These are phyloP conservation scores for Arthrobotrys conoides DNA, from an alignment of 2,329 filamentous ascomycete genomes.

Conservation along the genomic window DNA sequence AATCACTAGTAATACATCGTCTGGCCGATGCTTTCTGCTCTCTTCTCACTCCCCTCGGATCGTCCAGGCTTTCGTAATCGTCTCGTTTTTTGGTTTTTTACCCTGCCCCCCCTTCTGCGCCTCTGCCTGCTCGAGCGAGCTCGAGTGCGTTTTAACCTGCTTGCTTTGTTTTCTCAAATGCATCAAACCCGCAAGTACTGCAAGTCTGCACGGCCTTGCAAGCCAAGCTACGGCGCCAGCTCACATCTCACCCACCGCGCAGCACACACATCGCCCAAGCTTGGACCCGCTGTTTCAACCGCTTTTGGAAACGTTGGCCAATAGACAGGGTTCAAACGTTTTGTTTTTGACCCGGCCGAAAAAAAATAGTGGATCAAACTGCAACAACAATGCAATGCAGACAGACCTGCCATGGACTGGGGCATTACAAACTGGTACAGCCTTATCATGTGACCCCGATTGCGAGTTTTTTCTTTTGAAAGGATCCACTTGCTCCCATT, in stretches of 20 bases:
- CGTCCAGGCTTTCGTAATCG: not conserved
- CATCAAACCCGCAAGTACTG: constrained; percentile 21
- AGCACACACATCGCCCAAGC: constrained; percentile 16
- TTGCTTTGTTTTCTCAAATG: constrained; percentile 35
- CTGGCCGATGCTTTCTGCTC: not conserved
- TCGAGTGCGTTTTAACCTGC: constrained; percentile 19
- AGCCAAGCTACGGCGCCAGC: constrained; percentile 21
- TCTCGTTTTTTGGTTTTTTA: constrained; percentile 1
- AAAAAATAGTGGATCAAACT: constrained; percentile 4
- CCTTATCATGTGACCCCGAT: constrained; percentile 19
- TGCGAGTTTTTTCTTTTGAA: not conserved
- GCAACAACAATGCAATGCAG: constrained; percentile 10
- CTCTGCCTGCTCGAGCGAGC: constrained; percentile 8
- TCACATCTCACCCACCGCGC: constrained; percentile 30
- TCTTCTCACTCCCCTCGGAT: not conserved
- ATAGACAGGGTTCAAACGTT: not conserved
- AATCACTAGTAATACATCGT: constrained; percentile 6
- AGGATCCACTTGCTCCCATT: constrained; percentile 28
- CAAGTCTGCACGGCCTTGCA: constrained; percentile 20
- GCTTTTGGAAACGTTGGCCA: constrained; percentile 3
- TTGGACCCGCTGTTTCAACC: constrained; percentile 5
- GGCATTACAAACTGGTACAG: constrained; percentile 12
- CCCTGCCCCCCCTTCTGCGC: constrained; percentile 31
- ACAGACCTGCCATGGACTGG: too few species aligned
- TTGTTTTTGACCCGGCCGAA: not conserved